A percentile compares a stretch with the other conserved stretches of the same genome.
phyloP scores from a whole-genome alignment of 1,139 yeast genomes.

The Taphrina communis region DNA sequence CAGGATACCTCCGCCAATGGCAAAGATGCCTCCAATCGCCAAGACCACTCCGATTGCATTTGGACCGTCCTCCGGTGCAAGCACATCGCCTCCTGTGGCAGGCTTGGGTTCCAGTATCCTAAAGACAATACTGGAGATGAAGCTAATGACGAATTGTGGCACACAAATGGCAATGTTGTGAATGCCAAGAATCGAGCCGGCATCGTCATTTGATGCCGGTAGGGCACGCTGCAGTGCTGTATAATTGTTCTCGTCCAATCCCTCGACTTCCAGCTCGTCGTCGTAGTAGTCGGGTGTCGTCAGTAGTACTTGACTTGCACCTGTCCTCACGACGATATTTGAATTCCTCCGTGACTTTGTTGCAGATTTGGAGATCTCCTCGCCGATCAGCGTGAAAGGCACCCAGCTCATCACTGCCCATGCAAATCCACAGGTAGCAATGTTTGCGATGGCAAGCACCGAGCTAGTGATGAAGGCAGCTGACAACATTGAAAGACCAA shows the following conservation, averaged over 20 bases:
- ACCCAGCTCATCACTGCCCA: constrained; percentile 57
- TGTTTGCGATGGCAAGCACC: constrained; percentile 50
- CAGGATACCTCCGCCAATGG: constrained; percentile 13
- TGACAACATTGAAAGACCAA: constrained; percentile 51
- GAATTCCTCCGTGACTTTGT: constrained; percentile 20
- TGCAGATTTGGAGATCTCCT: constrained; percentile 50
- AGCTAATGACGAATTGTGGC: constrained; percentile 55
- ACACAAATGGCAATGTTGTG: constrained; percentile 55
- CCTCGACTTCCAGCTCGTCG: constrained; percentile 24
- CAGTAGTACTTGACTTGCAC: constrained; percentile 19
- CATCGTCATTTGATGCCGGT: constrained; percentile 36
- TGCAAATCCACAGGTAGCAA: constrained; percentile 53
- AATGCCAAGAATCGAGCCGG: constrained; percentile 47
- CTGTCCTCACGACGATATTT: constrained; percentile 25
- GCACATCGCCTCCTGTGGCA: background rate
- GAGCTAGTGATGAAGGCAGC: constrained; percentile 50
- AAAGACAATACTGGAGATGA: constrained; percentile 53
- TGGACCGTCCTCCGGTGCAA: constrained; percentile 2
- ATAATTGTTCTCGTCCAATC: constrained; percentile 36
- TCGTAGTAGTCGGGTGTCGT: constrained; percentile 24
- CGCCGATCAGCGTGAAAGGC: constrained; percentile 55
- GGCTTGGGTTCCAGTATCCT: constrained; percentile 47
- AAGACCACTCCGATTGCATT: constrained; percentile 30
- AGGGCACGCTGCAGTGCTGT: constrained; percentile 22
- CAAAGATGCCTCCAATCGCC: constrained; percentile 21